Conservation (phyloP, 148 eudicot genomes). For the Rhododendron vialii region DNA sequence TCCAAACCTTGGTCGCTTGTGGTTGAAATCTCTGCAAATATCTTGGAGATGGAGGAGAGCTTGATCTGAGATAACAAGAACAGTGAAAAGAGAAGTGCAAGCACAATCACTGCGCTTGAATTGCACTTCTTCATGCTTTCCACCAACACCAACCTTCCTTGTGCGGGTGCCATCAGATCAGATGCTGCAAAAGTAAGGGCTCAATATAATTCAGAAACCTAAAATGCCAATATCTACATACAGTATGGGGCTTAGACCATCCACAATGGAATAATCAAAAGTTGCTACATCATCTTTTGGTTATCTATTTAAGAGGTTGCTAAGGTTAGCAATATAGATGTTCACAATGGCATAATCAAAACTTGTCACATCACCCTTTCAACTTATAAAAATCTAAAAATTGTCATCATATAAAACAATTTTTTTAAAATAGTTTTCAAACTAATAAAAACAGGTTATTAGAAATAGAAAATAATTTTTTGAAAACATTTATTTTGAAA, state of each 20-base stretch:
- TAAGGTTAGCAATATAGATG: no score
- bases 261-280: no score
- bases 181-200: background rate
- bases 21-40: conserved; percentile 2
- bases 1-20: conserved; percentile 7
- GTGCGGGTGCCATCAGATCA: background rate
- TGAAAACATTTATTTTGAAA: no score
- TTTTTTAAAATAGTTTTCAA: no score
- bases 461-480: no score
- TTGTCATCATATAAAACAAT: no score
- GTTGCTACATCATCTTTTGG: no score
- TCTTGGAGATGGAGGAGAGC: conserved; percentile 17
- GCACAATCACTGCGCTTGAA: conserved; percentile 5
- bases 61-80: conserved; percentile 16
- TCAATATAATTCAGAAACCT: background rate
- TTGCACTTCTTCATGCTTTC: conserved; percentile 13
- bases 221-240: background rate
- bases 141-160: background rate
- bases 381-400: no score
- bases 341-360: no score
- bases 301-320: no score
- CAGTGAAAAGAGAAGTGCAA: background rate
- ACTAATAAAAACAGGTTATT: no score
- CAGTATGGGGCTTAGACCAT: background rate
- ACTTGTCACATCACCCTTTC: no score